phyloP scores from a whole-genome alignment of 2,329 filamentous ascomycete species.

The Neonectria hederae region DNA sequence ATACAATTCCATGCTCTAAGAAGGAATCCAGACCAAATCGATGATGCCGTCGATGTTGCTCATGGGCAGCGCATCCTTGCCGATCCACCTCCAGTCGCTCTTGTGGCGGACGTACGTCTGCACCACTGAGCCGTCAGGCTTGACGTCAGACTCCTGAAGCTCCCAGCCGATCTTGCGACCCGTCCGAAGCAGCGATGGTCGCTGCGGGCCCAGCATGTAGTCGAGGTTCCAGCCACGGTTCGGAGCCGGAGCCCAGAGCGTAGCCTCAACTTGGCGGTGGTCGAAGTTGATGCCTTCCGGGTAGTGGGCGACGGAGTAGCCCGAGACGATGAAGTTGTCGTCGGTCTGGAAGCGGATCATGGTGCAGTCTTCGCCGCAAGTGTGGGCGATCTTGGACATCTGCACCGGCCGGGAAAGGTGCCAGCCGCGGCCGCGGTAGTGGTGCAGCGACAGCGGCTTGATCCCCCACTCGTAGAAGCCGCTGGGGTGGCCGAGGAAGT shows the following conservation, averaged over 20 bases:
- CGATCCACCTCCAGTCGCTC: conserved; percentile 63
- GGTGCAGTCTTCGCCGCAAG: conserved; percentile 69
- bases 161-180: conserved; percentile 65
- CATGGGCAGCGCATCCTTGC: conserved; percentile 57
- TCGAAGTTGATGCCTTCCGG: conserved; percentile 61
- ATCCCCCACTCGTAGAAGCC: conserved; percentile 72
- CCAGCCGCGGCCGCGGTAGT: conserved; percentile 71
- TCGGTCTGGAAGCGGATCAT: conserved; percentile 66
- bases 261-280: conserved; percentile 61
- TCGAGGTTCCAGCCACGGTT: conserved; percentile 62
- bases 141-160: conserved; percentile 58
- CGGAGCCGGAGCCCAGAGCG: conserved; percentile 59
- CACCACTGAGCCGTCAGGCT: conserved; percentile 59
- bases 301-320: conserved; percentile 69
- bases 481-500: conserved; percentile 67
- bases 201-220: conserved; percentile 61
- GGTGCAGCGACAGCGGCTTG: conserved; percentile 69
- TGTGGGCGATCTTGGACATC: conserved; percentile 65
- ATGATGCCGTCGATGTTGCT: conserved; percentile 63
- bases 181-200: conserved; percentile 57
- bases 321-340: conserved; percentile 65
- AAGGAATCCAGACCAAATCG: conserved; percentile 65
- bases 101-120: conserved; percentile 64
- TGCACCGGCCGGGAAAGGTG: conserved; percentile 64
- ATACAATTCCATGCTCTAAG: conserved; percentile 10